Base-by-base conservation (phyloP, 2,329 filamentous ascomycete species). In the Mariannaea sp. region DNA sequence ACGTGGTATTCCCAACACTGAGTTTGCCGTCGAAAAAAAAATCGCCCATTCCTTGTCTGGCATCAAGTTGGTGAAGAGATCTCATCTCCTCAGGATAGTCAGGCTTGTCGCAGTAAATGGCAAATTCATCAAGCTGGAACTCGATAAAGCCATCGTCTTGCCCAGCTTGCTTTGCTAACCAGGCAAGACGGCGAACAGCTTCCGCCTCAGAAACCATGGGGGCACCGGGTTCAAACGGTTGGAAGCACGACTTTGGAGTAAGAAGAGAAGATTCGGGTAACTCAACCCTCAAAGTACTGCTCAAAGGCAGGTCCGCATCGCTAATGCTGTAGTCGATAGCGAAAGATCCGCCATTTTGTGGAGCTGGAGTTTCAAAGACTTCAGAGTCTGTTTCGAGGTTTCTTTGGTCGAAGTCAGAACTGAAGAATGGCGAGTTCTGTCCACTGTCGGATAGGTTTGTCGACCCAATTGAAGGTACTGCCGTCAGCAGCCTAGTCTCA, bases 21-120 rank as follows among this genome's bases (percentile, higher is more conserved):
- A 92, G 66, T 0, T 80, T 65, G 0, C 88, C 88, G 58, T 89
- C 83, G 30, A 90, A 83, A 39, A 74, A 81, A 47, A 84, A 77
- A 4, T 56, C 62, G 13, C 65, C 67, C 32, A 69, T 70, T 0
- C 66, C 72, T 0, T 9, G 12, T 17, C 60, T 67, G 1, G 72
- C 75, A 3, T 76, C 70, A 0, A 87, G 71, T 7, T 80, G 70
- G 17, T 87, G 77, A 0, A 88, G 69, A 0, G 81, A 72, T 5
- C 77, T 72, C 65, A 89, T 76, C 56, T 87, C 83, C 42, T 71
- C 65, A 0, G 71, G 69, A 47, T 77, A 74, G 0, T 55, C 22
- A 0, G 36, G 19, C 0, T 61, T 58, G 39, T 77, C 64, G 19
- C 76, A 68, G 61, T 88, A 89, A 1, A 88, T 71, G 2, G 75